Evolutionary conservation across 495 filamentous ascomycete species (phyloP).

Genomic region (Poronia punctata): DNA sequence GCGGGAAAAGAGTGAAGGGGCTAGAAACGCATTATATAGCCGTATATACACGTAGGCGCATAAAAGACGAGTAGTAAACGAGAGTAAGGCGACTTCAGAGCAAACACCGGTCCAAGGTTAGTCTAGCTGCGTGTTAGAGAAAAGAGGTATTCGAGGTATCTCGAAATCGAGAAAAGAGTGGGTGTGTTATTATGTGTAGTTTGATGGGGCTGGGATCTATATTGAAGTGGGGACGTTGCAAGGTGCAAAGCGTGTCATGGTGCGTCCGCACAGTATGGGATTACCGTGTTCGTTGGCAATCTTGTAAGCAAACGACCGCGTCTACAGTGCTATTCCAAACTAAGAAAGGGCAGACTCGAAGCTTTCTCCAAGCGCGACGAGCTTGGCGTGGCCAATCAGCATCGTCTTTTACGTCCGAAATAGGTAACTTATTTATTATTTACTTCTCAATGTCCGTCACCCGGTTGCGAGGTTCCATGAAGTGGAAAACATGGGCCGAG

Average conservation of each 20-base stretch:
- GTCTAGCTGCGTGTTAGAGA: no score
- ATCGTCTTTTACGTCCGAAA: conserved; percentile 12
- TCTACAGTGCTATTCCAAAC: conserved; percentile 10
- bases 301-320: conserved; percentile 9
- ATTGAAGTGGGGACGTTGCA: conserved; percentile 4
- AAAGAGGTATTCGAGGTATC: no score
- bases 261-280: conserved; percentile 10
- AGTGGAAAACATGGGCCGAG: not conserved
- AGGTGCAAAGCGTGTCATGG: conserved; percentile 12
- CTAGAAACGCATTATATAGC: conserved; percentile 22
- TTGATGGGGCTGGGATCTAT: conserved; percentile 10
- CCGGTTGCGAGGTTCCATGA: conserved; percentile 4
- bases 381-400: conserved; percentile 26
- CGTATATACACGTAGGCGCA: conserved; percentile 5
- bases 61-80: conserved; percentile 15
- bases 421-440: conserved; percentile 25
- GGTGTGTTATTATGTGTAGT: conserved; percentile 9
- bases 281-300: not conserved
- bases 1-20: not conserved
- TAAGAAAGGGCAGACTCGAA: conserved; percentile 7
- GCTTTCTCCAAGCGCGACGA: conserved; percentile 9
- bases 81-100: conserved; percentile 18
- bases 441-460: conserved; percentile 19
- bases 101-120: no score
- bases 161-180: conserved; percentile 1